Conservation (phyloP, 148 eudicot species). For the Rhododendron mucronatum region DNA sequence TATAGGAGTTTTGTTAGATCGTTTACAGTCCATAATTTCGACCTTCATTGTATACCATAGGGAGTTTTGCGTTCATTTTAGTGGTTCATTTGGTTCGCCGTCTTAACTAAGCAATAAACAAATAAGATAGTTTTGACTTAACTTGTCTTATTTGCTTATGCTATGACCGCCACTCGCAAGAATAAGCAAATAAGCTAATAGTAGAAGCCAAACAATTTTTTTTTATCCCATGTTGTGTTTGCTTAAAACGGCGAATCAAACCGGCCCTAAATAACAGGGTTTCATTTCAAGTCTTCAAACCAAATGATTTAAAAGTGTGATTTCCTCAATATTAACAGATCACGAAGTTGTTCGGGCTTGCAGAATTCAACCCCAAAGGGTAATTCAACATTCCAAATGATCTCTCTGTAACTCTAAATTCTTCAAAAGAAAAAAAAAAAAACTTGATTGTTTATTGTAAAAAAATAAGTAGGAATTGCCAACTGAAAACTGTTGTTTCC, state of each 20-base stretch:
- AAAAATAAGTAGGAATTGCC: background rate
- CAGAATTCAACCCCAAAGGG: conserved; percentile 66
- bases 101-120: background rate
- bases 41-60: no score
- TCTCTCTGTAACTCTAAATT: background rate
- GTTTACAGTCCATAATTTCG: no score
- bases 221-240: background rate
- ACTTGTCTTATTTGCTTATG: no score
- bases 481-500: background rate
- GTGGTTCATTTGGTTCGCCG: no score
- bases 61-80: no score
- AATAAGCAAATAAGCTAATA: no score
- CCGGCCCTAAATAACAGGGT: background rate
- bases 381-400: conserved; percentile 29
- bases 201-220: background rate
- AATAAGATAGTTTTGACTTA: background rate
- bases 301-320: background rate
- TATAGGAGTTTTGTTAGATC: no score
- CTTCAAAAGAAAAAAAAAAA: background rate
- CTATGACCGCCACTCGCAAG: no score
- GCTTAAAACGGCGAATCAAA: background rate
- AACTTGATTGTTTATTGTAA: background rate
- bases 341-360: conserved; percentile 35
- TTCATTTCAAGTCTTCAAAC: background rate
- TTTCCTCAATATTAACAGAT: conserved; percentile 23